These are phyloP conservation scores for Actinidia chinensis DNA, from an alignment of 179 eudicot species.

Conservation along the genomic window DNA sequence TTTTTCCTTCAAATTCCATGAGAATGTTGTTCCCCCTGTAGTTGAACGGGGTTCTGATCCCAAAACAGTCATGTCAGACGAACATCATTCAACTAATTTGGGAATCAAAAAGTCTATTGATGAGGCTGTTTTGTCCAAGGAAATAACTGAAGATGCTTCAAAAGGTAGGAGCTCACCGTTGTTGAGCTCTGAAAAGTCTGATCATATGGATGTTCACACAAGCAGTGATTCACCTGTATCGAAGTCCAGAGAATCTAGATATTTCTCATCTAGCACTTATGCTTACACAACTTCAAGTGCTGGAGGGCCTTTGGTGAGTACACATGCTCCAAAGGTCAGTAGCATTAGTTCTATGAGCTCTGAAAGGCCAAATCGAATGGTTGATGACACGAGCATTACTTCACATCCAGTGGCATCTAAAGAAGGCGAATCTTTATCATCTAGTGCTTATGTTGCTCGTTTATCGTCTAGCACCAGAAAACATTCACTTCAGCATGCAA, in stretches of 20 bases:
- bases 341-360: constrained; percentile 24
- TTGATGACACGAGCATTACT: constrained; percentile 10
- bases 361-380: constrained; percentile 21
- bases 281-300: constrained; percentile 14
- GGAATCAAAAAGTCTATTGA: constrained; percentile 33
- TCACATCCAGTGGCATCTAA: constrained; percentile 23
- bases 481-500: constrained; percentile 23
- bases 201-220: constrained; percentile 1
- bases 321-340: constrained; percentile 23
- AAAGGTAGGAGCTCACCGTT: constrained; percentile 25
- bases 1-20: constrained; percentile 18
- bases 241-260: constrained; percentile 24
- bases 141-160: constrained; percentile 23
- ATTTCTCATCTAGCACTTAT: constrained; percentile 14
- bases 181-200: constrained; percentile 17
- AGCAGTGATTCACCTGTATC: constrained; percentile 16
- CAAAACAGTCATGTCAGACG: constrained; percentile 15
- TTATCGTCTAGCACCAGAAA: constrained; percentile 33
- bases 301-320: constrained; percentile 17
- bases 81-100: constrained; percentile 19
- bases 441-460: constrained; percentile 26
- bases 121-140: constrained; percentile 25
- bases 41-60: constrained; percentile 13
- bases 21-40: constrained; percentile 10
- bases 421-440: constrained; percentile 26